These are phyloP conservation scores for Cytospora chrysosperma DNA, from an alignment of 2,329 filamentous ascomycete genomes.

Conservation along the genomic window DNA sequence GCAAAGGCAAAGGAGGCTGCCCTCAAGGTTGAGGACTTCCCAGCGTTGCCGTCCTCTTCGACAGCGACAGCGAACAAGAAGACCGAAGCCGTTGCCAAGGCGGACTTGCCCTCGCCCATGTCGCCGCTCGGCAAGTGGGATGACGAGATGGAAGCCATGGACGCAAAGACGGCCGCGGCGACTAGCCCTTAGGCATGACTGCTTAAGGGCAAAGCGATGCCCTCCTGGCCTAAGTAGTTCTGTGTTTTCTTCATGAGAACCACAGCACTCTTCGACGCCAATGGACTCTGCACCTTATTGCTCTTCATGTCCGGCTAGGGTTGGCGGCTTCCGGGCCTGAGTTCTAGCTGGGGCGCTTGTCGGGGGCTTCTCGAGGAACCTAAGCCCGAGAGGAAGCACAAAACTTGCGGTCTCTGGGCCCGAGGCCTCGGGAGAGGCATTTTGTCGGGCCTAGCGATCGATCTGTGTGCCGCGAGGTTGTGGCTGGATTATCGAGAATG, in stretches of 20 bases:
- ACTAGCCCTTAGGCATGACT: constrained; percentile 3
- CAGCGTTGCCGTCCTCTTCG: constrained; percentile 36
- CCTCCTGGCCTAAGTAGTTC: neutral
- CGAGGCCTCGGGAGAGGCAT: neutral
- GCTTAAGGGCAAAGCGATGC: neutral
- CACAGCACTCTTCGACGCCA: neutral
- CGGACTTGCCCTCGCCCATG: constrained; percentile 32
- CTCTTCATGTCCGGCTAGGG: too few species aligned
- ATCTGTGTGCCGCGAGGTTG: neutral
- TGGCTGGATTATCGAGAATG: neutral
- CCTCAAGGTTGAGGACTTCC: constrained; percentile 40
- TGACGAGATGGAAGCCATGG: constrained; percentile 56
- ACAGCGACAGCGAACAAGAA: constrained; percentile 22
- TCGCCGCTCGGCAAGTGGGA: constrained; percentile 52
- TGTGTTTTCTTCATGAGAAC: neutral
- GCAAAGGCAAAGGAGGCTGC: constrained; percentile 34
- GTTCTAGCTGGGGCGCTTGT: too few species aligned
- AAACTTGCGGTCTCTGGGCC: neutral
- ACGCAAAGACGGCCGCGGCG: constrained; percentile 33
- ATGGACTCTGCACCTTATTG: too few species aligned
- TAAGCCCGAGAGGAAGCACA: neutral
- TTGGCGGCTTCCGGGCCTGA: too few species aligned
- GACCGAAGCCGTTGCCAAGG: constrained; percentile 25
- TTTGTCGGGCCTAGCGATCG: neutral
- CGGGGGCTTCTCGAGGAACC: neutral